Base-by-base conservation (phyloP, 306 rosid genomes). In the Vicia villosa region DNA sequence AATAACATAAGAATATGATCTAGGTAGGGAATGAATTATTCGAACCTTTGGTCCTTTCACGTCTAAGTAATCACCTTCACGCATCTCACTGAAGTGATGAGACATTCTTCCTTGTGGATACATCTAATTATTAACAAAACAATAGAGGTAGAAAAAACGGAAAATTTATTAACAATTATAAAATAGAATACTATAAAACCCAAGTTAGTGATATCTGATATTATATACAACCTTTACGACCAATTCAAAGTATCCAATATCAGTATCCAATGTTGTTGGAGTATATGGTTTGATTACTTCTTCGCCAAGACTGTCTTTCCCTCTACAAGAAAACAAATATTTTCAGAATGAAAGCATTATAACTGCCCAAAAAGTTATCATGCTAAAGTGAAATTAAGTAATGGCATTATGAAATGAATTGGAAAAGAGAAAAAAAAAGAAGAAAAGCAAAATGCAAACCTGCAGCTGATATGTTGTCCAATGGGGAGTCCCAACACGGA, bases 81-180 rank as follows among this genome's bases (percentile, higher is more conserved):
- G 78, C 91, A 91, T 79, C 86, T 91, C 88, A 38, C 85, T 86
- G 30, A 91, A 91, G 82, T 91, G 90, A 46, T 91, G 91, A 57
- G 97, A 91, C 97, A 91, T 91, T 83, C 96, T 83, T 87, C 96
- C 97, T 87, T 87, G 94, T 28, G 97, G 97, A 89, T 91, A 91
- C 97, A 89, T 91, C 97, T 91, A 68, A 60, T 51, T 42, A 51
- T 59, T 7, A 38, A 5, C 34, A 69, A 73, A 66, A 42, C 12
- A 51, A 19, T 17, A n/a, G 12, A 46, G 41, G 16, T 16, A 50
- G 19, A 7, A 67, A 60, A 49, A 60, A 30, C 14, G 13, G 3
- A 51, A 36, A 11, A 9, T 60, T 50, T 13, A 21, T 41, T 60
- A 49, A 22, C 24, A 38, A 64, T 36, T 10, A 72, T 46, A 19